A percentile compares a stretch with the other conserved stretches of the same genome.
These are phyloP conservation scores for Rasamsonia emersonii DNA, from an alignment of 2,329 filamentous ascomycete genomes.

Conservation along the genomic window DNA sequence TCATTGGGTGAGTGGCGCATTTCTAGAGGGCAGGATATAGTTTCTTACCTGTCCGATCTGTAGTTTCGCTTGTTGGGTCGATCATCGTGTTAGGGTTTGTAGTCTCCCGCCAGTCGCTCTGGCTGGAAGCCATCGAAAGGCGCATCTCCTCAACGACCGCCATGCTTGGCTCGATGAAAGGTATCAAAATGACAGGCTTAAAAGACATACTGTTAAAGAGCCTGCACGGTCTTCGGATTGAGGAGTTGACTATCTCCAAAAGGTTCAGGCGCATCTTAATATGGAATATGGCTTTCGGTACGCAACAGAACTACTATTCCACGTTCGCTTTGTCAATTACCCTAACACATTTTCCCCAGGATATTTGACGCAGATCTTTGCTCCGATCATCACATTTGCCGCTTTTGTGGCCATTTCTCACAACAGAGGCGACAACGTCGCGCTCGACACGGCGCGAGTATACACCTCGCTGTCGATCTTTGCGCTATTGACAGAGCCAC, in stretches of 20 bases:
- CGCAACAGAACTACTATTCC: conserved; percentile 6
- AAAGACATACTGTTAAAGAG: conserved; percentile 31
- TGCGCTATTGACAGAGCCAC: conserved; percentile 16
- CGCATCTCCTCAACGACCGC: conserved; percentile 42
- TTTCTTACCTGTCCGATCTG: background rate
- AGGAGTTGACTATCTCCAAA: conserved; percentile 35
- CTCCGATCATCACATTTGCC: conserved; percentile 23
- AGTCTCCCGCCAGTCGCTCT: conserved; percentile 34
- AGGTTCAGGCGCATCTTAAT: conserved; percentile 34
- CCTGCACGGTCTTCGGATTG: conserved; percentile 31
- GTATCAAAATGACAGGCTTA: conserved; percentile 43
- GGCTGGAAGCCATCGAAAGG: conserved; percentile 43
- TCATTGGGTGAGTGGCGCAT: conserved; percentile 23
- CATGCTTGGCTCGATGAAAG: conserved; percentile 44
- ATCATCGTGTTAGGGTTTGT: conserved; percentile 29
- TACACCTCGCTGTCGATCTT: conserved; percentile 21
- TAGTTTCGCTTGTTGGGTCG: conserved; percentile 27
- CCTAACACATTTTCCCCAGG: conserved; percentile 13
- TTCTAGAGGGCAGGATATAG: conserved; percentile 3
- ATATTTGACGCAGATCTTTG: conserved; percentile 34
- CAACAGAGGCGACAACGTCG: conserved; percentile 8
- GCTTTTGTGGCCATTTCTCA: conserved; percentile 15
- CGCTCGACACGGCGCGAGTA: conserved; percentile 20
- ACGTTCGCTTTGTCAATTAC: background rate
- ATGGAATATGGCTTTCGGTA: conserved; percentile 32